Evolutionary conservation across 2,329 filamentous ascomycete genomes (phyloP).

Genomic region (Alternaria postmessia): DNA sequence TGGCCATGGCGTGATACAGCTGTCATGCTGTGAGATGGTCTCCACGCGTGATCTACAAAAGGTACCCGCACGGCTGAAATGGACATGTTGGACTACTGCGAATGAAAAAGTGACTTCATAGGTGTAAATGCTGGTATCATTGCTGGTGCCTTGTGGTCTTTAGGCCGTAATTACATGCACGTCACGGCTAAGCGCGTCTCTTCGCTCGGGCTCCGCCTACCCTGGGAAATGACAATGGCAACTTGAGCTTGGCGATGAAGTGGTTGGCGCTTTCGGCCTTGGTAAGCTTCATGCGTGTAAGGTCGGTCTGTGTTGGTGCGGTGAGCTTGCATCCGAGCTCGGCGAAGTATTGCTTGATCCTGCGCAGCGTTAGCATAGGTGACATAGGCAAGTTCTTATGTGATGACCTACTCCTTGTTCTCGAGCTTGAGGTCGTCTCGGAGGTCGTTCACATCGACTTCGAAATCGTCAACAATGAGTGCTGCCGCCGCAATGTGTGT

Average conservation of each 20-base stretch:
- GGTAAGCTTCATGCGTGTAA: conserved; percentile 63
- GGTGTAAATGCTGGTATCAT: background rate
- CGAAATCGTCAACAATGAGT: conserved; percentile 75
- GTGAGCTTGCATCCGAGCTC: conserved; percentile 76
- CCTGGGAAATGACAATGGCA: conserved; percentile 87
- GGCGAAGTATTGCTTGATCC: conserved; percentile 72
- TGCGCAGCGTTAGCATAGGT: conserved; percentile 29
- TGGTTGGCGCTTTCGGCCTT: conserved; percentile 68
- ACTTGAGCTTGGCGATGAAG: conserved; percentile 72
- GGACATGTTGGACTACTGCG: background rate
- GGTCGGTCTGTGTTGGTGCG: conserved; percentile 57
- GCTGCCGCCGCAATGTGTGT: conserved; percentile 77
- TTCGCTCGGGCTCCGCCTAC: conserved; percentile 32
- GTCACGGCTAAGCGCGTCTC: conserved; percentile 13
- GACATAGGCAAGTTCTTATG: too few species aligned
- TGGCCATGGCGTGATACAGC: conserved; percentile 4
- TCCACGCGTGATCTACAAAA: conserved; percentile 2
- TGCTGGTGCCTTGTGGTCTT: background rate
- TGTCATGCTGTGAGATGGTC: conserved; percentile 4
- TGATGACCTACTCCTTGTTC: conserved; percentile 63
- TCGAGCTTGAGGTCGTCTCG: conserved; percentile 76
- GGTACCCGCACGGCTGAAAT: conserved; percentile 2
- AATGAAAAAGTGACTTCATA: background rate
- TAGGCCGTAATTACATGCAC: conserved; percentile 2
- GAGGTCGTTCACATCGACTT: conserved; percentile 74